phyloP scores from a whole-genome alignment of 768 basidiomycete species.

The Vararia minispora region DNA sequence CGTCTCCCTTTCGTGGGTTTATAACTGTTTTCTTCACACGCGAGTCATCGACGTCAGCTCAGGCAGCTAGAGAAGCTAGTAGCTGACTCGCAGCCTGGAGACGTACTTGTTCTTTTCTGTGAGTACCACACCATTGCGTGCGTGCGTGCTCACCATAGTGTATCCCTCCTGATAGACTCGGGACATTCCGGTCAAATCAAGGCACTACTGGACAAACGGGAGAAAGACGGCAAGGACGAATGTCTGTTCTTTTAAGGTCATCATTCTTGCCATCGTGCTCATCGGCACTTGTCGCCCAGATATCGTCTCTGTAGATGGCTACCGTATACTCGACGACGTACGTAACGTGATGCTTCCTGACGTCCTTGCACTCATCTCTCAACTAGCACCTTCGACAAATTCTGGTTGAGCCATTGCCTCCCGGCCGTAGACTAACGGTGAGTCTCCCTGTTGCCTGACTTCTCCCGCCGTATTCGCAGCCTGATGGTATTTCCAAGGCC shows the following conservation, averaged over 20 bases:
- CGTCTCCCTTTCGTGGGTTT: not conserved
- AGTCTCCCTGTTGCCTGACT: not conserved
- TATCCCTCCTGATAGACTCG: not conserved
- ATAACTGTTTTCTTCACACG: not conserved
- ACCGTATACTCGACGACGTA: slow-evolving; percentile 8
- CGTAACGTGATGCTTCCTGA: not conserved
- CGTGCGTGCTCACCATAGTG: not conserved
- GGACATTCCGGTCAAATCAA: not conserved
- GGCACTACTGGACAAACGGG: not conserved
- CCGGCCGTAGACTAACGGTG: slow-evolving; percentile 4
- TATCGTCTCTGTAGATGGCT: not conserved
- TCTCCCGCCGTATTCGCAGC: not conserved
- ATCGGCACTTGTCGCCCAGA: not conserved
- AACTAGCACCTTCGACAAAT: not conserved
- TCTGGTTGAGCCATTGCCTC: slow-evolving; percentile 7
- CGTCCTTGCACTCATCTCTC: not conserved
- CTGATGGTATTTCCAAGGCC: not conserved
- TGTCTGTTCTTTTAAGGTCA: no score
- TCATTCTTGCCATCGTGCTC: not conserved
- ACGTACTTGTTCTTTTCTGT: slow-evolving; percentile 8
- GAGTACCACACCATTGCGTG: not conserved
- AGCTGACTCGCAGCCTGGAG: slow-evolving; percentile 2
- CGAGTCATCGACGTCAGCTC: not conserved
- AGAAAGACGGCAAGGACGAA: not conserved
- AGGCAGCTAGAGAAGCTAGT: slow-evolving; percentile 5